Evolutionary conservation across 1,284 basidiomycete species (phyloP).

Genomic region (Calocybe gambosa): DNA sequence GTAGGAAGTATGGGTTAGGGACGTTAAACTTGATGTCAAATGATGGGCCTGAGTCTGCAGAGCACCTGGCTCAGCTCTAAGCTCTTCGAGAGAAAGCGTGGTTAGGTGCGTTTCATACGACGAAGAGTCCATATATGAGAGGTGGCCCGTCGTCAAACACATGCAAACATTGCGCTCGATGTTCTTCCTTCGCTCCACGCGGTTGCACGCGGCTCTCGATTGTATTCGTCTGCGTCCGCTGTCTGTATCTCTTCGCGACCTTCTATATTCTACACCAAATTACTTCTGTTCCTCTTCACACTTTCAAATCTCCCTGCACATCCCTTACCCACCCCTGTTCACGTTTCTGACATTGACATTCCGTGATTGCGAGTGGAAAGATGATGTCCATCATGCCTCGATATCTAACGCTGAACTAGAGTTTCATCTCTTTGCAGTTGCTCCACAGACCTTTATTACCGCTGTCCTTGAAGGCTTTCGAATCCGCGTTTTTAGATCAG

Average conservation of each 20-base stretch:
- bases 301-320: constrained; percentile 23
- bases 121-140: constrained; percentile 15
- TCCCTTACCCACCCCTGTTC: constrained; percentile 26
- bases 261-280: constrained; percentile 12
- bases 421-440: constrained; percentile 35
- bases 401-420: constrained; percentile 21
- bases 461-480: constrained; percentile 31
- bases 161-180: constrained; percentile 9
- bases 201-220: constrained; percentile 3
- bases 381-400: constrained; percentile 26
- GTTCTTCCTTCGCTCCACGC: neutral
- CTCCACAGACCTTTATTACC: constrained; percentile 29
- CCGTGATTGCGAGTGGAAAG: constrained; percentile 27
- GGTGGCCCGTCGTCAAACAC: constrained; percentile 7
- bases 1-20: constrained; percentile 84
- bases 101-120: constrained; percentile 61
- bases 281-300: constrained; percentile 15
- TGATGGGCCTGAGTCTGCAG: constrained; percentile 79
- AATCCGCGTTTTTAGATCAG: constrained; percentile 29
- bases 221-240: constrained; percentile 2
- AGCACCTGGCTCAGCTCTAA: constrained; percentile 64
- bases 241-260: constrained; percentile 14
- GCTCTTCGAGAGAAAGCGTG: constrained; percentile 55
- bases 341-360: constrained; percentile 28
- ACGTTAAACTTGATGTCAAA: constrained; percentile 81